Evolutionary conservation across 805 yeast species (phyloP), one percentile per base, ranked within the genome.

Genomic region (Sugiyamaella valdiviana): DNA sequence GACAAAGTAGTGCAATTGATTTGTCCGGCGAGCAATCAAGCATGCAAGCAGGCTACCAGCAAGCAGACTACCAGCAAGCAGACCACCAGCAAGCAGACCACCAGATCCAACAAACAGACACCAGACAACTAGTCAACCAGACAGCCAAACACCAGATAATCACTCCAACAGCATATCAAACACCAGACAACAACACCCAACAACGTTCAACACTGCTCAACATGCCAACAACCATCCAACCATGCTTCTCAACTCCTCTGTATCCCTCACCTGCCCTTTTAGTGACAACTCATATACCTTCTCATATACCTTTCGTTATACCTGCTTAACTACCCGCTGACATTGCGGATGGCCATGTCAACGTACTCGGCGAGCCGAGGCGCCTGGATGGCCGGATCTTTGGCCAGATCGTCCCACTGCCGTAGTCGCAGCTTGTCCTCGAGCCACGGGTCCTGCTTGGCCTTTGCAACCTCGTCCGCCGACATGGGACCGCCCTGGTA

Each of bases 401-500:
- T 50, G 37, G 52, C 52, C 44, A 23, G 36, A 38, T 50, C 52
- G 38, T 50, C 52, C 52, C 52, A 50, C 16, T 26, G 38, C n/a
- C 52, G 17, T 15, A 50, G 43, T 1, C 15, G 26, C 23, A 50
- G 39, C 35, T 50, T 50, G 2, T 50, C 52, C 16, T 41, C 15
- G 2, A 50, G 21, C 52, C 52, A 50, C n/a, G 52, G 46, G 29
- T 50, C 52, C 36, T 45, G n/a, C 22, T 50, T 42, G 9, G 52
- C 52, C 19, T 20, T 20, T n/a, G 17, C 21, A 12, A 42, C 26
- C 41, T 50, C 52, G 10, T 42, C 38, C 2, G 15, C 24, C 5
- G 39, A 29, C 52, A 50, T 50, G 17, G 52, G 52, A 9, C 52
- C 52, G 4, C 52, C 52, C 40, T 50, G 52, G 16, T 26, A 46